A percentile compares a stretch with the other conserved stretches of the same genome.
Conservation (phyloP, 2,329 filamentous ascomycete genomes). For the Colletotrichum kahawae region DNA sequence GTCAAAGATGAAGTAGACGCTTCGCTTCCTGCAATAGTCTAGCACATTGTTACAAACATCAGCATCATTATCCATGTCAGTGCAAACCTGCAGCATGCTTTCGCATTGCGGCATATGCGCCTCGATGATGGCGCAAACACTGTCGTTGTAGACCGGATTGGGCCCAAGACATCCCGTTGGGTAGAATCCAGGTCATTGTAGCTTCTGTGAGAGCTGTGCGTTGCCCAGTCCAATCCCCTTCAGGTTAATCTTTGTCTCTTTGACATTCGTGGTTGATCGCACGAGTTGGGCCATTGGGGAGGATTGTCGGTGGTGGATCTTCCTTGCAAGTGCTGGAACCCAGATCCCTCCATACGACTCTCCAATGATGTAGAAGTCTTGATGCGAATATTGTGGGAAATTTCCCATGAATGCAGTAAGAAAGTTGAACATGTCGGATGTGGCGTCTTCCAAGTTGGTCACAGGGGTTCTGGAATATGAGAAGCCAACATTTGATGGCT, state of each 20-base stretch:
- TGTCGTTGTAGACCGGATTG: not conserved
- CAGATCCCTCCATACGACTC: not conserved
- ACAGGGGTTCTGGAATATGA: not conserved
- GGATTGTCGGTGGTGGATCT: not conserved
- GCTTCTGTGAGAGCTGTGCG: not conserved
- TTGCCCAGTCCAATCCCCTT: not conserved
- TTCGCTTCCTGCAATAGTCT: not conserved
- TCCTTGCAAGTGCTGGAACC: not conserved
- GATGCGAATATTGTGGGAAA: not conserved
- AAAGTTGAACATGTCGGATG: not conserved
- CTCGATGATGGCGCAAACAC: not conserved
- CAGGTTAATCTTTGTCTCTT: not conserved
- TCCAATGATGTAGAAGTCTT: constrained; percentile 1
- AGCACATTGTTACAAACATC: not conserved
- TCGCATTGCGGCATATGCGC: not conserved
- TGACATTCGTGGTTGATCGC: not conserved
- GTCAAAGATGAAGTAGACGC: not conserved
- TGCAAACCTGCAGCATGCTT: not conserved
- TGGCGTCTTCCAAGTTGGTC: not conserved
- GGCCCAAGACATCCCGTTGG: not conserved
- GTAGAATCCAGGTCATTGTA: constrained; percentile 2
- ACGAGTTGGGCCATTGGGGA: not conserved
- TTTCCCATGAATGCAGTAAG: not conserved
- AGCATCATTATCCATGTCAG: not conserved
- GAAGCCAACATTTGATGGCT: not conserved